These are phyloP conservation scores for Salix koriyanagi DNA, from an alignment of 345 rosid species.

Conservation along the genomic window DNA sequence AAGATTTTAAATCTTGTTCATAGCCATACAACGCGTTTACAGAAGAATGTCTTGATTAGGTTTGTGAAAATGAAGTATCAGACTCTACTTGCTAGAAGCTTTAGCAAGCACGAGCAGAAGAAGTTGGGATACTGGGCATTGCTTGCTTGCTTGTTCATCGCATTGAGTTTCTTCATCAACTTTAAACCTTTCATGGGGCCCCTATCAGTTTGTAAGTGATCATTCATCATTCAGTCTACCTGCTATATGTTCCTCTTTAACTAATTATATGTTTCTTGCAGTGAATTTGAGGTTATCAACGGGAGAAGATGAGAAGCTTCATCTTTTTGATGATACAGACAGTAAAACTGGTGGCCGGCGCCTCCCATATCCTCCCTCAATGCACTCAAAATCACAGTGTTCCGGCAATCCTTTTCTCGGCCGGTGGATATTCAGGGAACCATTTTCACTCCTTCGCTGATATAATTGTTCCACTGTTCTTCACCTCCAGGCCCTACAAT, in stretches of 20 bases:
- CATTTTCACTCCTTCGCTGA: slow-evolving; percentile 80
- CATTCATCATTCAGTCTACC: background rate
- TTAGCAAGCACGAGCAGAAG: slow-evolving; percentile 58
- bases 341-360: too few species aligned
- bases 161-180: slow-evolving; percentile 46
- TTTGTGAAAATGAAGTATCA: too few species aligned
- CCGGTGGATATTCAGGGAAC: slow-evolving; percentile 73
- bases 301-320: too few species aligned
- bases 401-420: slow-evolving; percentile 69
- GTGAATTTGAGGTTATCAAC: slow-evolving; percentile 52
- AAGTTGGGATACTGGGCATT: slow-evolving; percentile 63
- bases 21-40: too few species aligned
- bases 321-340: too few species aligned
- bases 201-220: slow-evolving; percentile 41
- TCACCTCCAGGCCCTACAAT: slow-evolving; percentile 48
- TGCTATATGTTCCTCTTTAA: background rate
- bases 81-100: slow-evolving; percentile 67
- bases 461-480: slow-evolving; percentile 58
- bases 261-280: slow-evolving; percentile 22
- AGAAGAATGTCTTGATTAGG: too few species aligned
- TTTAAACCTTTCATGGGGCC: slow-evolving; percentile 54
- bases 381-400: slow-evolving; percentile 41
- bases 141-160: slow-evolving; percentile 41
- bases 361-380: too few species aligned
- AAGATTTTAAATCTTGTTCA: too few species aligned